Base-by-base conservation (phyloP, 257 asterid genomes). In the Petunia axillaris region DNA sequence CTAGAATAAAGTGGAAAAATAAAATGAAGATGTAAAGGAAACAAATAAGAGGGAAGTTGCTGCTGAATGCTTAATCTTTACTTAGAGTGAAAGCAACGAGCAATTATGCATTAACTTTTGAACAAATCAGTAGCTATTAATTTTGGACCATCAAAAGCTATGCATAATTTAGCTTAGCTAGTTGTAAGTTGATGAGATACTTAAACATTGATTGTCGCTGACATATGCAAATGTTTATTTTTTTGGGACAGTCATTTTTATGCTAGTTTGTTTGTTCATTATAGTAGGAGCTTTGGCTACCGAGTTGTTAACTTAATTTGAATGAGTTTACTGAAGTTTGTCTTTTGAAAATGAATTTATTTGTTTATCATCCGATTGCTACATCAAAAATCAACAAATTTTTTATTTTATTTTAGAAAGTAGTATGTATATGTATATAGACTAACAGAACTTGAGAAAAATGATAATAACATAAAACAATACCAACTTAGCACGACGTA, bases 141-240 rank as follows among this genome's bases (percentile, higher is more conserved):
- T 64, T 40, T 65, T 40, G 54, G 37, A 11, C 2, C 38, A 67
- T 41, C 6, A n/a, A 66, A 67, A 44, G 6, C 54, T 6, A 15
- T 9, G n/a, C 41, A 62, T 35, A 41, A 66, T 15, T 41, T 40
- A 40, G 37, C 43, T 25, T 15, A 43, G 53, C 54, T 40, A 67
- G 13, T 14, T 40, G 36, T 41, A 36, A 67, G 8, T 43, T 43
- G 7, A 67, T 67, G 8, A 15, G 75, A 67, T 54, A 43, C 25
- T 2, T 11, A 50, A 71, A 71, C 62, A 50, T 2, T 71, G 0
- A 1, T 71, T 48, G 44, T 50, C 1, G 7, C 48, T 71, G 3
- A 71, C 46, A 71, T 43, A 37, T 62, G 67, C 67, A 62, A 62
- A 62, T 35, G 67, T 63, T 63, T 63, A 35, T 71, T 5, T 11